Base-by-base conservation (phyloP, 2,329 filamentous ascomycete species). In the Penicillium sp. region DNA sequence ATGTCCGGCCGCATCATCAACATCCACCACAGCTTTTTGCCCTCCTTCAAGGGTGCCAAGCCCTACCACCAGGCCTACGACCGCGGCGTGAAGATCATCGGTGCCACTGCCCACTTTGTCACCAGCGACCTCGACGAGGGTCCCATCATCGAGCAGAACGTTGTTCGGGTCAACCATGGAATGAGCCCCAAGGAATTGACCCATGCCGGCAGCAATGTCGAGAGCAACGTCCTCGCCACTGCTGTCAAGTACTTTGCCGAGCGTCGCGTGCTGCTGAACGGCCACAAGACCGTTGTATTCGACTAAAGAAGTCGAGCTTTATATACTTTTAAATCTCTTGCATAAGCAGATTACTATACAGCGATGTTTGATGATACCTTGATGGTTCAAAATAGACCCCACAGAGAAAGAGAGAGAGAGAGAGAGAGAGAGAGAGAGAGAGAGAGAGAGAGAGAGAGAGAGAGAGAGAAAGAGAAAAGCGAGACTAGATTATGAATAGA, bases 1-100 rank as follows among this genome's bases (percentile, higher is more conserved):
- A 92, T 94, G 89, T 88, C 85, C 44, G 90, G 90, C 52, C 86
- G 85, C 69, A 94, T 94, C 76, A 93, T 94, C 86, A 94, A 94
- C 77, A 93, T 94, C 73, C 90, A 94, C 76, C 90, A 94, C 77
- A 88, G 84, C 61, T 94, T 94, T 83, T 72, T 94, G 80, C 90
- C 90, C 0, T 87, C 83, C 8, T 94, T 94, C 83, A 94, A 94
- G 80, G 90, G 90, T 55, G 90, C 90, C 24, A 91, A 90, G 75
- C 90, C 90, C 3, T 94, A 94, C 74, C 90, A 93, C 73, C 90
- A 94, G 78, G 90, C 90, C 7, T 92, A 89, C 68, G 89, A 93
- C 58, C 84, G 89, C 23, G 90, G 90, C 54, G 90, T 94, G 60
- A 94, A 94, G 82, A 93, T 94, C 62, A 91, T 92, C 51, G 90